These are phyloP conservation scores for Ophiostoma piceae DNA, from an alignment of 2,329 filamentous ascomycete genomes.

Conservation along the genomic window DNA sequence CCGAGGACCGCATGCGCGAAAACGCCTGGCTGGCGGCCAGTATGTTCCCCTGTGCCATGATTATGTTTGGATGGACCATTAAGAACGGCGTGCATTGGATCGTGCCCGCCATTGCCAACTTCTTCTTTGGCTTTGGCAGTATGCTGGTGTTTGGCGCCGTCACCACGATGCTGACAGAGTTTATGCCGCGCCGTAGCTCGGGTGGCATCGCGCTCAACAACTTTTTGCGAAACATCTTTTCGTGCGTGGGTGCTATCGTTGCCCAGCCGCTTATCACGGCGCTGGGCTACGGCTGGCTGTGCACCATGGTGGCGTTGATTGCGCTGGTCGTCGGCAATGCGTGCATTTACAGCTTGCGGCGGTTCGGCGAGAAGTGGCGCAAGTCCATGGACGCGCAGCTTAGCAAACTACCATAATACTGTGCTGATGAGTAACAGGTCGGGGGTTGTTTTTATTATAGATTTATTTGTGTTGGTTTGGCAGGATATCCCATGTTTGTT, in stretches of 20 bases:
- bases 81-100: slow-evolving; percentile 61
- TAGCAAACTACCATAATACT: slow-evolving; percentile 14
- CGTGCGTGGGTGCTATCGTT: slow-evolving; percentile 64
- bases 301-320: slow-evolving; percentile 54
- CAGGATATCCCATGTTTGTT: background rate
- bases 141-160: slow-evolving; percentile 73
- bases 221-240: slow-evolving; percentile 73
- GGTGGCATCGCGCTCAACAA: slow-evolving; percentile 76
- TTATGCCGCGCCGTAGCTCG: slow-evolving; percentile 66
- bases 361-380: slow-evolving; percentile 59
- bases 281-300: slow-evolving; percentile 72
- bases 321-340: slow-evolving; percentile 52
- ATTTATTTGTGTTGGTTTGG: background rate
- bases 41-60: slow-evolving; percentile 63
- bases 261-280: slow-evolving; percentile 64
- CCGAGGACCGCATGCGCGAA: slow-evolving; percentile 77
- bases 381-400: slow-evolving; percentile 51
- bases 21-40: slow-evolving; percentile 72
- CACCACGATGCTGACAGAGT: slow-evolving; percentile 81
- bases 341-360: slow-evolving; percentile 57
- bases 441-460: background rate
- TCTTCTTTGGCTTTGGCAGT: slow-evolving; percentile 68
- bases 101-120: slow-evolving; percentile 58
- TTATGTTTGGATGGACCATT: slow-evolving; percentile 74
- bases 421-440: background rate